Evolutionary conservation across 2,329 filamentous ascomycete species (phyloP).

Genomic region (Lithohypha guttulata): DNA sequence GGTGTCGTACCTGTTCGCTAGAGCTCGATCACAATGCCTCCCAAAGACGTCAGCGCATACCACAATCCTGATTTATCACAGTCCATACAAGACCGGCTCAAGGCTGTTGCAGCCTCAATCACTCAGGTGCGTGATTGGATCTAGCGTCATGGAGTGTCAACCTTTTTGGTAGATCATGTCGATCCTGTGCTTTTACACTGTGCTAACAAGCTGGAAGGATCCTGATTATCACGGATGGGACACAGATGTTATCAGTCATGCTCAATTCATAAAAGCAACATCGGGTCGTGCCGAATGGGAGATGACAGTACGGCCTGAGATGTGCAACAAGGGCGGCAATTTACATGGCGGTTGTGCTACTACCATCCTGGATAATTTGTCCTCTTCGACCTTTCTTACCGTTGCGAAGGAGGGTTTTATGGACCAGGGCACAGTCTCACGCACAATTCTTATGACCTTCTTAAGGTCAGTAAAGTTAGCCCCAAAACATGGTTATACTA

Average conservation of each 20-base stretch:
- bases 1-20: too few relatives aligned
- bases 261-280: neutral
- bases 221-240: slow-evolving; percentile 5
- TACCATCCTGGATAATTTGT: slow-evolving; percentile 57
- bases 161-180: too few relatives aligned
- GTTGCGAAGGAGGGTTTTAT: slow-evolving; percentile 51
- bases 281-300: slow-evolving; percentile 4
- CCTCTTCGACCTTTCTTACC: slow-evolving; percentile 47
- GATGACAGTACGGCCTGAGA: neutral
- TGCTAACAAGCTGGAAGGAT: too few relatives aligned
- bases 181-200: too few relatives aligned
- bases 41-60: neutral
- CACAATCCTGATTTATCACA: slow-evolving; percentile 5
- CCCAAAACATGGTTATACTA: neutral
- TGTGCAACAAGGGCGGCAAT: slow-evolving; percentile 17
- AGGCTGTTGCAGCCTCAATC: neutral
- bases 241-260: neutral
- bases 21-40: slow-evolving; percentile 6
- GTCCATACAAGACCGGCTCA: slow-evolving; percentile 6
- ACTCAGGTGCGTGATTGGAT: slow-evolving; percentile 3
- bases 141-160: too few relatives aligned
- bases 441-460: slow-evolving; percentile 17
- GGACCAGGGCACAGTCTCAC: slow-evolving; percentile 33
- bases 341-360: slow-evolving; percentile 40
- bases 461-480: neutral